Base-by-base conservation (phyloP, 352 stramenopile genomes). In the Globisporangium cederbergense region DNA sequence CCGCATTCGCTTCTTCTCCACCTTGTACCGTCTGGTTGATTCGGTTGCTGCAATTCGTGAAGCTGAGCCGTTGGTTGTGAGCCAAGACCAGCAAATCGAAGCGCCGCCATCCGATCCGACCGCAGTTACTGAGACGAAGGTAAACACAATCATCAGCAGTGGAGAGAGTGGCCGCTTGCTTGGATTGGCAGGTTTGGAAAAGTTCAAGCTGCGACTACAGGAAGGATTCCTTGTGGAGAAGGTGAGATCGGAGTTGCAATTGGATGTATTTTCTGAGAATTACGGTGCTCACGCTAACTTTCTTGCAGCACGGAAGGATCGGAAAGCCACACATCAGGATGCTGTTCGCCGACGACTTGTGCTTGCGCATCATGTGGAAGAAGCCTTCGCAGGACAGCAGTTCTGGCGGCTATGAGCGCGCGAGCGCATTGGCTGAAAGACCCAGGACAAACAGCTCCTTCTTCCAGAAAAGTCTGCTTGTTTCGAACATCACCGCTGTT, bases 181-280 rank as follows among this genome's bases (percentile, higher is more conserved):
- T 16, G 56, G 57, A 1, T 28, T 32, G 2, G 20, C 46, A 20
- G 42, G 52, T 2, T 47, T 85, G 32, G 66, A 68, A 6, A 71
- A 50, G 28, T 81, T 85, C 66, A 81, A 79, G 53, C 32, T 57
- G 57, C 71, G 71, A 38, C 60, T 85, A n/a, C 71, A 75, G 30
- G 47, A 60, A 46, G 76, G 76, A 2, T 73, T 83, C 7, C 34
- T 81, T 2, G 67, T 83, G 18, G 76, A 83, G 59, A 85, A 85
- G 72, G 76, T 85, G 52, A 25, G 63, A 2, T 58, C 3, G 51
- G 25, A 9, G 13, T 55, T 18, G 0, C 3, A 25, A 20, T 43
- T 14, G n/a, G 47, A 8, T 16, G 7, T 50, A 13, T 2, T 34
- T 14, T 16, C 5, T n/a, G 4, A 3, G n/a, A 25, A 54, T 11